phyloP scores from a whole-genome alignment of 176 grass and related monocot genomes.

The Eragrostis nindensis region DNA sequence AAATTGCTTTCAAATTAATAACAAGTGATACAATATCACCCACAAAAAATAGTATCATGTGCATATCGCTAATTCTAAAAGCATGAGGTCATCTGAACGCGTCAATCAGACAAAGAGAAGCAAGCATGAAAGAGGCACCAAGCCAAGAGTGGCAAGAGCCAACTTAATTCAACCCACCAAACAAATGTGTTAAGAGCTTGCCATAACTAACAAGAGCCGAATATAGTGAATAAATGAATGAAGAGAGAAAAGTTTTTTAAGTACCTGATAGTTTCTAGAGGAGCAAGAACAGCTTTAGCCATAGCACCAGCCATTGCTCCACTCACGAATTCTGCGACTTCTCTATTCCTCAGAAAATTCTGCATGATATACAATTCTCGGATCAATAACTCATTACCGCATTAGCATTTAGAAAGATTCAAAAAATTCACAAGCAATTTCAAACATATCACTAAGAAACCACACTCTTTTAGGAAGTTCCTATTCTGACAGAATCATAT shows the following conservation, averaged over 20 bases:
- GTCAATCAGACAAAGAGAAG: background rate
- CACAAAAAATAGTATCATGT: background rate
- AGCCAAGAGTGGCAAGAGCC: background rate
- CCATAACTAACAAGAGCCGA: background rate
- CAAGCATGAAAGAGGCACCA: background rate
- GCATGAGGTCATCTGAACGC: background rate
- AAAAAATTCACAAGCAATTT: background rate
- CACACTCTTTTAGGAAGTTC: constrained; percentile 6
- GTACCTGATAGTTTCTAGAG: constrained; percentile 85
- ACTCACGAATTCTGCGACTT: constrained; percentile 76
- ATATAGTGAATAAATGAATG: constrained; percentile 4
- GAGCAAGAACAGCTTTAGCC: constrained; percentile 87
- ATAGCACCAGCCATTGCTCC: constrained; percentile 91
- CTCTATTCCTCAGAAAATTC: constrained; percentile 63
- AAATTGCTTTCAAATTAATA: constrained; percentile 1
- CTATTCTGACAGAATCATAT: background rate
- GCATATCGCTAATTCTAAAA: background rate
- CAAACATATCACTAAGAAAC: background rate
- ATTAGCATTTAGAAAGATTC: background rate
- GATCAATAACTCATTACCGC: constrained; percentile 14
- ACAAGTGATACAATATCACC: background rate
- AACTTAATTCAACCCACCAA: background rate
- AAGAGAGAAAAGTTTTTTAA: background rate
- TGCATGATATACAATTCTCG: constrained; percentile 29
- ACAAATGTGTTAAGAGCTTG: background rate